A percentile compares a stretch with the other conserved stretches of the same genome.
These are phyloP conservation scores for Candida suzukii DNA, from an alignment of 805 yeast genomes.

Conservation along the genomic window DNA sequence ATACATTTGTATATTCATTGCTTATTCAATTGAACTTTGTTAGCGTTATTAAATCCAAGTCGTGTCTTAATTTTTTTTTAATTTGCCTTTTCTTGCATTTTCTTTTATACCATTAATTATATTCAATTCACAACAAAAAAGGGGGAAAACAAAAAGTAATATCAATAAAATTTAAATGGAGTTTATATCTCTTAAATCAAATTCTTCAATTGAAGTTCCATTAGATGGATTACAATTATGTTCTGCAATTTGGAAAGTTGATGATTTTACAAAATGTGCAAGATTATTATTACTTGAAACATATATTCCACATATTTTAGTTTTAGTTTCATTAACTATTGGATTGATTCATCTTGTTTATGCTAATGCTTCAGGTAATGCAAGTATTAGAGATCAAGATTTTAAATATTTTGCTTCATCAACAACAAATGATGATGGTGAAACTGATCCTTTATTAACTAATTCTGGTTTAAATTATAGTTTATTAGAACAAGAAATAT, in stretches of 20 bases:
- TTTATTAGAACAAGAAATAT: background rate
- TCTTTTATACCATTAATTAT: no score
- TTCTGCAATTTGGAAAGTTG: constrained; percentile 19
- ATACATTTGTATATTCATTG: no score
- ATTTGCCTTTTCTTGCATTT: no score
- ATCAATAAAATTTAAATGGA: no score
- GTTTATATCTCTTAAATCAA: background rate
- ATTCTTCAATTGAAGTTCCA: background rate
- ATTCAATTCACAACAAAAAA: no score
- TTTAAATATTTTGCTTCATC: background rate
- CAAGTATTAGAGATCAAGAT: background rate
- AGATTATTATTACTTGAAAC: constrained; percentile 30
- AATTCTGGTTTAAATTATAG: constrained; percentile 1
- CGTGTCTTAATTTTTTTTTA: no score
- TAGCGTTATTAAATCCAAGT: no score
- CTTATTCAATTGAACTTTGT: no score
- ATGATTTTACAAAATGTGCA: constrained; percentile 44
- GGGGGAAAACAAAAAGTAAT: no score
- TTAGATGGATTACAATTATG: background rate
- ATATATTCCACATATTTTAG: constrained; percentile 21
- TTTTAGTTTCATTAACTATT: constrained; percentile 20
- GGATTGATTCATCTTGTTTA: background rate
- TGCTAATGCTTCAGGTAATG: constrained; percentile 28
- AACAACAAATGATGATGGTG: background rate
- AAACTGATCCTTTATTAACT: background rate